Percentiles rank a stretch among this genome's conserved stretches.
phyloP scores from a whole-genome alignment of 2,329 filamentous ascomycete species.

The Clarireedia monteithiana region DNA sequence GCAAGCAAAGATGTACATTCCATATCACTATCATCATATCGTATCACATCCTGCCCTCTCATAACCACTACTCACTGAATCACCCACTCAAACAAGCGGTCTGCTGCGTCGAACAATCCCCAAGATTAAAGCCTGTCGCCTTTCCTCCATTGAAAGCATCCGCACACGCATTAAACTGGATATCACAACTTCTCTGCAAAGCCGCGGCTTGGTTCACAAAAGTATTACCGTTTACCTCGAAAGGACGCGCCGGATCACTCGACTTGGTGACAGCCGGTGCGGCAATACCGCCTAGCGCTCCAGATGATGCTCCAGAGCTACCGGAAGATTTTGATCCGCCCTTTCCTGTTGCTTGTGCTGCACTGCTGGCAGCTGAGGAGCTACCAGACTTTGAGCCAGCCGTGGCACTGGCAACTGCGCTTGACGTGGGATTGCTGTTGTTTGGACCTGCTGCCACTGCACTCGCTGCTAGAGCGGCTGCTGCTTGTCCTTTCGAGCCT shows the following conservation, averaged over 20 bases:
- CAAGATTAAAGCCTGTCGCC: constrained; percentile 14
- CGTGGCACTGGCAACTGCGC: not conserved
- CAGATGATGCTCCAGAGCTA: not conserved
- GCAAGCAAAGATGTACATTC: too few species aligned
- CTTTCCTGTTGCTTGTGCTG: constrained; percentile 9
- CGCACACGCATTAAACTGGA: constrained; percentile 55
- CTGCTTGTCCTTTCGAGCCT: constrained; percentile 11
- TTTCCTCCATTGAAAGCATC: constrained; percentile 46
- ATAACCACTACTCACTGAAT: not conserved
- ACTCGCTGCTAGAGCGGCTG: constrained; percentile 11
- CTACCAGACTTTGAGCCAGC: not conserved
- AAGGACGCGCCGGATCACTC: constrained; percentile 43
- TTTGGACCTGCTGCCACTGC: constrained; percentile 12
- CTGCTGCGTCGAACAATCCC: constrained; percentile 20
- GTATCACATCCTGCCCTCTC: too few species aligned
- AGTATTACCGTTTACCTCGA: constrained; percentile 46
- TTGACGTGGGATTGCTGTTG: constrained; percentile 3
- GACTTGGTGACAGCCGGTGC: constrained; percentile 43
- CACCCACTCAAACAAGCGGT: constrained; percentile 11
- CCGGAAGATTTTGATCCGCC: constrained; percentile 3
- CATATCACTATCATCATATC: too few species aligned
- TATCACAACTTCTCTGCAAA: constrained; percentile 50
- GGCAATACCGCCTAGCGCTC: constrained; percentile 37
- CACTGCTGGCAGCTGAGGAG: not conserved
- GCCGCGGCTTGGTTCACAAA: constrained; percentile 50